Conservation (phyloP, 2,329 filamentous ascomycete genomes). For the Botrytis fabae region DNA sequence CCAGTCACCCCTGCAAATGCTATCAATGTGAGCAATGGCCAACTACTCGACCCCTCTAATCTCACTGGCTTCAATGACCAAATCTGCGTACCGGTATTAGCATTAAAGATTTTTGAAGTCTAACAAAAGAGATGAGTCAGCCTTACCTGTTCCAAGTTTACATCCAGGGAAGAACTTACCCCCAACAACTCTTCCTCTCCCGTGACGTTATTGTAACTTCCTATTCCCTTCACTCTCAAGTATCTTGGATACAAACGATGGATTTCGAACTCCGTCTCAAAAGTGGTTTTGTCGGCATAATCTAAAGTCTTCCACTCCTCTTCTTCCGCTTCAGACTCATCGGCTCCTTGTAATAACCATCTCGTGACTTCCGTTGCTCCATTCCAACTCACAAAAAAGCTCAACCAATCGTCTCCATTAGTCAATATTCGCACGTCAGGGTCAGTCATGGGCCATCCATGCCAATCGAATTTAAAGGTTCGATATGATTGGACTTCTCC, state of each 20-base stretch:
- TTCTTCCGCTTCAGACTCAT: slow-evolving; percentile 8
- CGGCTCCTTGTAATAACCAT: slow-evolving; percentile 43
- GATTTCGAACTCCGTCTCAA: slow-evolving; percentile 19
- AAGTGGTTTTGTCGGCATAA: slow-evolving; percentile 17
- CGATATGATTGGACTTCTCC: slow-evolving; percentile 44
- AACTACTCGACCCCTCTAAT: slow-evolving; percentile 13
- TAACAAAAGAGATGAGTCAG: slow-evolving; percentile 12
- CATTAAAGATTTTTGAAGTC: slow-evolving; percentile 14
- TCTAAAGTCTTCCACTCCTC: slow-evolving; percentile 11
- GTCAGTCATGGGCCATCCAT: slow-evolving; percentile 41
- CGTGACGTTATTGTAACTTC: neutral
- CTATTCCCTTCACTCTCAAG: slow-evolving; percentile 17
- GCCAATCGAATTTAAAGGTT: slow-evolving; percentile 45
- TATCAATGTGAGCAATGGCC: slow-evolving; percentile 12
- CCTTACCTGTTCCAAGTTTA: slow-evolving; percentile 20
- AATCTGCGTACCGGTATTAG: slow-evolving; percentile 19
- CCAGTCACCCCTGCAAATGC: slow-evolving; percentile 7
- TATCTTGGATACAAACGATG: slow-evolving; percentile 11
- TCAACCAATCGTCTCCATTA: slow-evolving; percentile 37
- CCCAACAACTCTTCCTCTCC: slow-evolving; percentile 9
- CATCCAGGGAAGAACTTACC: slow-evolving; percentile 18
- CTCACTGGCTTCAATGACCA: slow-evolving; percentile 17
- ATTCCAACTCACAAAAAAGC: slow-evolving; percentile 56
- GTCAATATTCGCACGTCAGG: slow-evolving; percentile 43
- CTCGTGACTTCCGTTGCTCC: slow-evolving; percentile 49